These are phyloP conservation scores for Pleurotus ostreatus DNA, from an alignment of 768 basidiomycete species.

Conservation along the genomic window DNA sequence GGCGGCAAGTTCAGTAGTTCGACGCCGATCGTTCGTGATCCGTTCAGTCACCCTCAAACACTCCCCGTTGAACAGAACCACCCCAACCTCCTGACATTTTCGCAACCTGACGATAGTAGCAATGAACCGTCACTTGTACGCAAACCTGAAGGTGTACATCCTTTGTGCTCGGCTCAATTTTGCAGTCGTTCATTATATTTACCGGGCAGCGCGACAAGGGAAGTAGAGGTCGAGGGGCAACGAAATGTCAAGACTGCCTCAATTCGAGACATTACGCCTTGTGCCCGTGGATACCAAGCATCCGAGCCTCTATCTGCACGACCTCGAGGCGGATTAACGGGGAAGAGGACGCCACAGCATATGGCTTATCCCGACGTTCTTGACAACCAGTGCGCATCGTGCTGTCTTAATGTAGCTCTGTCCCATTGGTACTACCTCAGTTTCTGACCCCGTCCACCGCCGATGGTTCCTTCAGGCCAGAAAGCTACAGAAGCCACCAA, in stretches of 20 bases:
- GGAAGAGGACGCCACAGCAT: conserved; percentile 6
- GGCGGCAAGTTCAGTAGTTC: no score
- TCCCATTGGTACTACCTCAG: not conserved
- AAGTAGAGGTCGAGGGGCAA: not conserved
- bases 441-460: not conserved
- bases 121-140: not conserved
- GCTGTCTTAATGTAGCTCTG: not conserved
- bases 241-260: not conserved
- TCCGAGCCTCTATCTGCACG: not conserved
- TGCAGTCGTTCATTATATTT: no score
- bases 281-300: not conserved
- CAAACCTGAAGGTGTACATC: not conserved
- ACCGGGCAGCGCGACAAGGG: not conserved
- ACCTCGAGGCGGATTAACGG: conserved; percentile 3
- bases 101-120: not conserved
- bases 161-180: no score
- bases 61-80: not conserved
- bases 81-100: not conserved
- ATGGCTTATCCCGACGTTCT: not conserved
- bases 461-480: not conserved
- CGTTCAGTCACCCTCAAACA: conserved; percentile 3
- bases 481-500: not conserved
- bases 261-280: not conserved
- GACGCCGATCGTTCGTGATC: conserved; percentile 1
- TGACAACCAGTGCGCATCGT: not conserved